phyloP scores from a whole-genome alignment of 2,329 filamentous ascomycete species.

The Trichoderma sp. region DNA sequence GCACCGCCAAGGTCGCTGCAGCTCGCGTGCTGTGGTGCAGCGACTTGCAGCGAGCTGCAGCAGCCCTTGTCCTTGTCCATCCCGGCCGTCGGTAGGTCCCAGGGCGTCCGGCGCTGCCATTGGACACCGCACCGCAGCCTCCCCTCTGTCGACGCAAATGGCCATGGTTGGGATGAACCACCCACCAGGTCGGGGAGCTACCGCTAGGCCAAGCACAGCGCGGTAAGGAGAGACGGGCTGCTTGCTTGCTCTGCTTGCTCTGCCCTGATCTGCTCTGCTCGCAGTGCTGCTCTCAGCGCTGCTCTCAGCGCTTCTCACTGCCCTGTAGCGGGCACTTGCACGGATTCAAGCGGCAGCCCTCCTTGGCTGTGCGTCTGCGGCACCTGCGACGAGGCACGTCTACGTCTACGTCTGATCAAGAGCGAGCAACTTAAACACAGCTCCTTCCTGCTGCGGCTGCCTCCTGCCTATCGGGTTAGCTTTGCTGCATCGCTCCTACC shows the following conservation, averaged over 20 bases:
- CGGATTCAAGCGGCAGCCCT: not conserved
- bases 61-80: slow-evolving; percentile 14
- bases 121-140: slow-evolving; percentile 26
- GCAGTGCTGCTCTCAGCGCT: not conserved
- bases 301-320: not conserved
- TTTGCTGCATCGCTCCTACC: not conserved
- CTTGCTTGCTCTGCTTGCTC: not conserved
- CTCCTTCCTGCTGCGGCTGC: slow-evolving; percentile 17
- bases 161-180: slow-evolving; percentile 19
- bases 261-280: not conserved
- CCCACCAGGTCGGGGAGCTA: slow-evolving; percentile 19
- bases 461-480: not conserved
- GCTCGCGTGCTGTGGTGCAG: slow-evolving; percentile 32
- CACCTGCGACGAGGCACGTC: not conserved
- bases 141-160: slow-evolving; percentile 9
- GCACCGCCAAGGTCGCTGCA: slow-evolving; percentile 32
- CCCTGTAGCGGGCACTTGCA: not conserved
- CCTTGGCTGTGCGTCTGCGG: not conserved
- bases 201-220: not conserved
- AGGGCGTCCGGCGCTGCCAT: slow-evolving; percentile 23
- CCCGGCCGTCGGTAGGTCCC: slow-evolving; percentile 27
- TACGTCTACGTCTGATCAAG: not conserved
- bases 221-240: not conserved
- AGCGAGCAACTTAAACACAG: not conserved
- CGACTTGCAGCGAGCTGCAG: slow-evolving; percentile 28